phyloP scores from a whole-genome alignment of 805 yeast species.

The Candida lessepsii region DNA sequence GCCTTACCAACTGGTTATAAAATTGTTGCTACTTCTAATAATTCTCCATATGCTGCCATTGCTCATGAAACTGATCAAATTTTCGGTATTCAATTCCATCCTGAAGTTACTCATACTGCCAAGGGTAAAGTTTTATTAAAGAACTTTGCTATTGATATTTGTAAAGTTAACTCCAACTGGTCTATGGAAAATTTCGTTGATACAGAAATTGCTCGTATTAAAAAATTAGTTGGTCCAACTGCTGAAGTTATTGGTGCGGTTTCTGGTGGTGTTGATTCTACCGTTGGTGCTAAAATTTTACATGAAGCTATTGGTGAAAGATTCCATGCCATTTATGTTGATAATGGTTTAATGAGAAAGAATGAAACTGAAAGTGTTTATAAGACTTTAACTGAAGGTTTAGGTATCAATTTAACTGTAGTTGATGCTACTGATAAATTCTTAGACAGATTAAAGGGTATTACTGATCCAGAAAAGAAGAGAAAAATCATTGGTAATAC shows the following conservation, averaged over 20 bases:
- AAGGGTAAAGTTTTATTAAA: constrained; percentile 84
- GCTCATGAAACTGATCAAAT: constrained; percentile 70
- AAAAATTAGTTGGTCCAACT: constrained; percentile 89
- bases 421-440: constrained; percentile 93
- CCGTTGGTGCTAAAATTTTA: constrained; percentile 98
- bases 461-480: constrained; percentile 98
- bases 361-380: constrained; percentile 90
- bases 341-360: constrained; percentile 95
- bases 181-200: constrained; percentile 97
- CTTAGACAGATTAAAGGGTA: constrained; percentile 81
- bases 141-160: constrained; percentile 91
- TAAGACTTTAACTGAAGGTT: constrained; percentile 85
- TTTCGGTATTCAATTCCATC: constrained; percentile 98
- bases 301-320: constrained; percentile 97
- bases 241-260: constrained; percentile 99
- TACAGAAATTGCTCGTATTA: constrained; percentile 91
- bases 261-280: constrained; percentile 99
- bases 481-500: constrained; percentile 98
- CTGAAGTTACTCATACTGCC: constrained; percentile 95
- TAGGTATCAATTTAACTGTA: constrained; percentile 92
- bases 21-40: constrained; percentile 85
- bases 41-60: constrained; percentile 96
- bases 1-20: constrained; percentile 88
- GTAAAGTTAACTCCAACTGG: constrained; percentile 89
- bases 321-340: constrained; percentile 97